Evolutionary conservation across 352 stramenopile genomes (phyloP), one percentile per base, ranked within the genome.

Genomic region (Globisporangium iwayamae): DNA sequence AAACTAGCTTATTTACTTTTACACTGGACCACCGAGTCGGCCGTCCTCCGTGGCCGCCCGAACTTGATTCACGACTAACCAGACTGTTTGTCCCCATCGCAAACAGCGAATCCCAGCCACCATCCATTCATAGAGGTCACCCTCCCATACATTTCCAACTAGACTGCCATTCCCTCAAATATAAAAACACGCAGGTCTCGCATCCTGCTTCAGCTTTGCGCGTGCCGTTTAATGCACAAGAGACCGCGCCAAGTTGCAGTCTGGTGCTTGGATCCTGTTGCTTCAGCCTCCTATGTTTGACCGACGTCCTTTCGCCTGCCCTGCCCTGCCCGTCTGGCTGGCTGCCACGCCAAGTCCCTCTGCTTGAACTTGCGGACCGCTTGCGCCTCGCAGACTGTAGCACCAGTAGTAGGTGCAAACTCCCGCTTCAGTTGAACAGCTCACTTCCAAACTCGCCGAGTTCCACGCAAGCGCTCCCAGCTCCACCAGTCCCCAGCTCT

Each of bases 381-480:
- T 55, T 6, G 2, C 34, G 34, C 34, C 4, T 28, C 1, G 25
- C 1, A 28, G 25, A 28, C 25, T 28, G 34, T 39, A 39, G 34
- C 34, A 39, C 4, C 53, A 53, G 47, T 18, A n/a, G 48, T 6
- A 11, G 4, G 22, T 32, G 48, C 48, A 55, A 55, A 55, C 48
- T 55, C 48, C 48, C 48, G 11, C 48, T 55, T 55, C 48, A 55
- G 48, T 20, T n/a, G 38, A 41, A 14, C 5, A 36, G 39, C 25
- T 53, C 56, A 62, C 56, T 62, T 52, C 20, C 25, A 62, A 62
- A 62, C 8, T 62, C 36, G 41, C 6, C 56, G 39, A 62, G 56
- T 45, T 62, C 41, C 41, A 25, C 36, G 28, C 56, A 62, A 41
- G 25, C 28, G 28, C 28, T 41, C 25, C 28, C 28, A 18, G 16